phyloP scores from a whole-genome alignment of 2,329 filamentous ascomycete genomes.

The Penicillium sp. region DNA sequence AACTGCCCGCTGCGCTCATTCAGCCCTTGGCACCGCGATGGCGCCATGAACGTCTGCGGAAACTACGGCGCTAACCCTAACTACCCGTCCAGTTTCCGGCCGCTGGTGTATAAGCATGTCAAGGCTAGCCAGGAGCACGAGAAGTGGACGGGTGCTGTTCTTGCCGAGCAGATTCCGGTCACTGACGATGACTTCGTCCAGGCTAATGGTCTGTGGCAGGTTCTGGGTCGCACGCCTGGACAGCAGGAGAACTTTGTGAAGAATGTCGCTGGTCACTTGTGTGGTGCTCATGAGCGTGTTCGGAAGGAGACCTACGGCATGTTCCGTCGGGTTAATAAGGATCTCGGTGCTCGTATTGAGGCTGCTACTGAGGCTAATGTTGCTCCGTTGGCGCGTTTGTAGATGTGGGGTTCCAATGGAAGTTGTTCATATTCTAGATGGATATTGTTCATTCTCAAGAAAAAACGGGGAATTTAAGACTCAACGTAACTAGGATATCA shows the following conservation, averaged over 20 bases:
- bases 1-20: conserved; percentile 52
- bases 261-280: conserved; percentile 56
- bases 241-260: conserved; percentile 59
- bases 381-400: conserved; percentile 25
- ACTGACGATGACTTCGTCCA: conserved; percentile 45
- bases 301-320: conserved; percentile 57
- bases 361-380: conserved; percentile 47
- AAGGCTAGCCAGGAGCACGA: conserved; percentile 43
- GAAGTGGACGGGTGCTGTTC: conserved; percentile 40
- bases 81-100: conserved; percentile 45
- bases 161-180: conserved; percentile 40
- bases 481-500: background rate
- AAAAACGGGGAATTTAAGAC: background rate
- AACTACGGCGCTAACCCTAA: conserved; percentile 59
- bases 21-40: conserved; percentile 67
- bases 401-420: conserved; percentile 2
- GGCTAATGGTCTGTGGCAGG: conserved; percentile 42
- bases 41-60: conserved; percentile 61
- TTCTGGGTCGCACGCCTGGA: conserved; percentile 43
- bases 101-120: conserved; percentile 36
- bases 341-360: conserved; percentile 51
- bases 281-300: conserved; percentile 50
- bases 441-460: background rate
- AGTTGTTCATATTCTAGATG: no score
- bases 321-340: conserved; percentile 54